A percentile compares a stretch with the other conserved stretches of the same genome.
phyloP scores from a whole-genome alignment of 1,284 basidiomycete genomes.

The Irpex lacteus region DNA sequence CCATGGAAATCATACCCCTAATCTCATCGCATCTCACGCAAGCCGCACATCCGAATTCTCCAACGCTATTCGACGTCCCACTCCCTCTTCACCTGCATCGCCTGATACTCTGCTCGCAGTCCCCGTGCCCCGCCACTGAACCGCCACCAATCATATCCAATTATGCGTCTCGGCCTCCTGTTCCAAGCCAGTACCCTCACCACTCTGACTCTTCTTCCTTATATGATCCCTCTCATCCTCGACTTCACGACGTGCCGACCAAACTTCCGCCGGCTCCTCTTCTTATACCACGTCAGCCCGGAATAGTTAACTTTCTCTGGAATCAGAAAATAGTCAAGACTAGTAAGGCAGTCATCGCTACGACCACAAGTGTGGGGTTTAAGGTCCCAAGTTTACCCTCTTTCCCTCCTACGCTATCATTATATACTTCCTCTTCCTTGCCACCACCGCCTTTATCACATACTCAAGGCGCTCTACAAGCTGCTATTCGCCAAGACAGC shows the following conservation, averaged over 20 bases:
- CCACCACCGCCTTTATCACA: not conserved
- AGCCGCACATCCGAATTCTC: conserved; percentile 27
- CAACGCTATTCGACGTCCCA: conserved; percentile 37
- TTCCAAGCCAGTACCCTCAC: not conserved
- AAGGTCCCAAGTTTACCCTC: not conserved
- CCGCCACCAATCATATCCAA: not conserved
- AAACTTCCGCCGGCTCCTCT: not conserved
- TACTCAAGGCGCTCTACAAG: not conserved
- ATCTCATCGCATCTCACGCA: conserved; percentile 51
- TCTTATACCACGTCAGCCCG: not conserved
- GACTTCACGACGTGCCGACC: not conserved
- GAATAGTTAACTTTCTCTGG: conserved; percentile 14
- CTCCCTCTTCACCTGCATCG: conserved; percentile 31
- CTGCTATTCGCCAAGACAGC: not conserved
- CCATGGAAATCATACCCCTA: conserved; percentile 53
- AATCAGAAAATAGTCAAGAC: conserved; percentile 13
- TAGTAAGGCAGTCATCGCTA: not conserved
- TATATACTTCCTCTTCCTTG: not conserved
- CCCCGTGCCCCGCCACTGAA: not conserved
- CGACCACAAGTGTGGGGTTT: not conserved
- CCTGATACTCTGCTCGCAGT: conserved; percentile 14
- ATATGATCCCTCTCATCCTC: not conserved
- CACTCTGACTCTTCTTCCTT: not conserved
- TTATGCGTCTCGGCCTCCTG: not conserved
- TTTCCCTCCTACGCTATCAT: not conserved